Evolutionary conservation across 768 basidiomycete genomes (phyloP).

Genomic region (Amanita pseudoporphyria): DNA sequence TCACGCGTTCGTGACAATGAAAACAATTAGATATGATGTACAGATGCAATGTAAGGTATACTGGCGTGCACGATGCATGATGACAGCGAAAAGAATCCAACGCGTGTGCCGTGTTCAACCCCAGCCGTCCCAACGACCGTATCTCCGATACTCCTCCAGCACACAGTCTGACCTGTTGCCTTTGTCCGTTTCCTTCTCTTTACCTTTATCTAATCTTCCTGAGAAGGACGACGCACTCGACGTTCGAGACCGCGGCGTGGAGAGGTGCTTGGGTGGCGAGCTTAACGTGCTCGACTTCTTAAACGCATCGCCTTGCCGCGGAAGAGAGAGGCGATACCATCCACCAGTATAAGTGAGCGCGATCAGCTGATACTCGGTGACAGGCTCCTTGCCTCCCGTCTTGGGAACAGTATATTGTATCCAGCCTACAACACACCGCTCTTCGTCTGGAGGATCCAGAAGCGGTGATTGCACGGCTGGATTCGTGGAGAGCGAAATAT

Average conservation of each 20-base stretch:
- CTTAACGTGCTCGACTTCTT: slow-evolving; percentile 16
- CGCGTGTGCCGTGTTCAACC: slow-evolving; percentile 22
- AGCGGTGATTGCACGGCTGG: slow-evolving; percentile 44
- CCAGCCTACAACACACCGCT: slow-evolving; percentile 85
- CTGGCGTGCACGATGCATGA: neutral
- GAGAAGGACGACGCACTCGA: slow-evolving; percentile 45
- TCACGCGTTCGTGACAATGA: slow-evolving; percentile 7
- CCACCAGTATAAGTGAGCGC: slow-evolving; percentile 86
- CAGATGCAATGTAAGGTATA: slow-evolving; percentile 4
- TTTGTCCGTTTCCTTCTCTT: slow-evolving; percentile 51
- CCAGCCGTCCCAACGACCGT: slow-evolving; percentile 90
- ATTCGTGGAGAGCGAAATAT: slow-evolving; percentile 70
- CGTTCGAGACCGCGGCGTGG: slow-evolving; percentile 34
- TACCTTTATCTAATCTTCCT: slow-evolving; percentile 46
- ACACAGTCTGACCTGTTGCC: slow-evolving; percentile 51
- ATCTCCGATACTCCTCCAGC: slow-evolving; percentile 70
- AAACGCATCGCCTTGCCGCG: slow-evolving; percentile 11
- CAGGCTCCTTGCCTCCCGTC: slow-evolving; percentile 15
- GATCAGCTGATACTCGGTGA: slow-evolving; percentile 62
- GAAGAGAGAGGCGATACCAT: slow-evolving; percentile 81
- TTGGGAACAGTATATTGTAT: slow-evolving; percentile 43
- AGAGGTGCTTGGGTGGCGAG: slow-evolving; percentile 36
- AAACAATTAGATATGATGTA: neutral
- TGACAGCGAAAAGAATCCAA: neutral
- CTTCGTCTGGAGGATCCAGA: slow-evolving; percentile 65